phyloP scores from a whole-genome alignment of 2,329 filamentous ascomycete species.

The Ilyonectria destructans region DNA sequence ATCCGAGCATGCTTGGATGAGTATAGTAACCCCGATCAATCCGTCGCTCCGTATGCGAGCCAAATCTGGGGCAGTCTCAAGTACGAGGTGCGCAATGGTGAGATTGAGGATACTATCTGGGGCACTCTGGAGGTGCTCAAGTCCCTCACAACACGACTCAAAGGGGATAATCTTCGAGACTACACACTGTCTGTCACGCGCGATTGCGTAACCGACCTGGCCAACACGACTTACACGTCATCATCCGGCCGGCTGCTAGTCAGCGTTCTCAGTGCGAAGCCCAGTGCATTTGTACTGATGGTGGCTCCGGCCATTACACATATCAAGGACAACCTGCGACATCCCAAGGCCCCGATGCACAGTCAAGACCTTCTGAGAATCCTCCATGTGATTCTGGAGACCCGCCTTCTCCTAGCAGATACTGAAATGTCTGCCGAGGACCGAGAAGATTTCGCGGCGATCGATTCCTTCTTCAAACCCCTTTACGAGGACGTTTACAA shows the following conservation, averaged over 20 bases:
- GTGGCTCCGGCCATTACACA: constrained; percentile 64
- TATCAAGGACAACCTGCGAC: constrained; percentile 66
- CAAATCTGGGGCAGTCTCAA: constrained; percentile 74
- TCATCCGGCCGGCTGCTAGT: constrained; percentile 68
- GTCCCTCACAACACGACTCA: constrained; percentile 63
- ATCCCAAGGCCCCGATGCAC: constrained; percentile 66
- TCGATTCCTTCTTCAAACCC: constrained; percentile 57
- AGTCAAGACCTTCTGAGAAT: constrained; percentile 68
- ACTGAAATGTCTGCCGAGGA: constrained; percentile 55
- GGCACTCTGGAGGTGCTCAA: constrained; percentile 70
- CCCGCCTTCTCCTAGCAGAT: constrained; percentile 59
- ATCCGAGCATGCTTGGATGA: constrained; percentile 68
- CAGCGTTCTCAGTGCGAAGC: constrained; percentile 65
- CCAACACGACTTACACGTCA: constrained; percentile 67
- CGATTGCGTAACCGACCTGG: constrained; percentile 70
- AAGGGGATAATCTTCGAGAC: constrained; percentile 60
- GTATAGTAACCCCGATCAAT: constrained; percentile 64
- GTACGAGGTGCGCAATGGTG: constrained; percentile 75
- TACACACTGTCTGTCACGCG: constrained; percentile 67
- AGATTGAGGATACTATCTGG: constrained; percentile 71
- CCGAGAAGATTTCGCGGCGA: constrained; percentile 56
- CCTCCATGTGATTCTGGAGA: constrained; percentile 67
- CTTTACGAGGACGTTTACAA: constrained; percentile 64
- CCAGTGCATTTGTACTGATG: constrained; percentile 65
- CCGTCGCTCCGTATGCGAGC: constrained; percentile 65